Percentiles rank a stretch among this genome's conserved stretches.
phyloP scores from a whole-genome alignment of 1,284 basidiomycete genomes.

The Pseudozyma sp. region DNA sequence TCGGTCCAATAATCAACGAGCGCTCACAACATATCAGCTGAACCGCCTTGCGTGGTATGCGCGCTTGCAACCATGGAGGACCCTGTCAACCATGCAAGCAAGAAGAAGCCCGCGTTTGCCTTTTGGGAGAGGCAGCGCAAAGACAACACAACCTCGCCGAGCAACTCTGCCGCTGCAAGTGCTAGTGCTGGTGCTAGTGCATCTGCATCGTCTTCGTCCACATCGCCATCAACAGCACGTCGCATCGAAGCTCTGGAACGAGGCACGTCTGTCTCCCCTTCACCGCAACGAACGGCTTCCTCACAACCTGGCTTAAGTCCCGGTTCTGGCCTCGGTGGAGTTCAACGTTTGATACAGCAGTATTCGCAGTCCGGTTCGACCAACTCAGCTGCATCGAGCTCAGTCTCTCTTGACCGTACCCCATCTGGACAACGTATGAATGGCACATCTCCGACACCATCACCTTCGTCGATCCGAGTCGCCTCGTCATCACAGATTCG shows the following conservation, averaged over 20 bases:
- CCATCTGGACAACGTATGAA: slow-evolving; percentile 12
- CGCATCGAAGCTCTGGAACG: slow-evolving; percentile 17
- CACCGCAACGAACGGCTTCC: slow-evolving; percentile 13
- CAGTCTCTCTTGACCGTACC: slow-evolving; percentile 16
- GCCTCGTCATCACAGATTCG: slow-evolving; percentile 1
- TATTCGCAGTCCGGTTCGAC: slow-evolving; percentile 27
- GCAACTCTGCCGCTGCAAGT: slow-evolving; percentile 3
- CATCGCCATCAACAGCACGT: slow-evolving; percentile 15
- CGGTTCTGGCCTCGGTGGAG: slow-evolving; percentile 19
- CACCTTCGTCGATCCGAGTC: slow-evolving; percentile 7
- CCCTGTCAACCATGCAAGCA: slow-evolving; percentile 21
- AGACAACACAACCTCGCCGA: slow-evolving; percentile 12
- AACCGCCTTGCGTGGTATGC: background rate
- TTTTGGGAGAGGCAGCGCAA: slow-evolving; percentile 46
- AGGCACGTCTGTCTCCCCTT: slow-evolving; percentile 10
- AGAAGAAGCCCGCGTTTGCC: slow-evolving; percentile 46
- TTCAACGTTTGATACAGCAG: slow-evolving; percentile 45
- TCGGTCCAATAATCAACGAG: background rate
- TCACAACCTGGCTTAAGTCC: background rate
- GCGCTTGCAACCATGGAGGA: slow-evolving; percentile 33
- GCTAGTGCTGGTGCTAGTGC: background rate
- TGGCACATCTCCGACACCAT: slow-evolving; percentile 2
- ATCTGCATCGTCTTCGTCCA: slow-evolving; percentile 1
- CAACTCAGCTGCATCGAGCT: slow-evolving; percentile 6
- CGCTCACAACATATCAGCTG: background rate